A percentile compares a stretch with the other conserved stretches of the same genome.
Conservation (phyloP, 1,139 yeast genomes). For the Candida pseudoviswanathii region DNA sequence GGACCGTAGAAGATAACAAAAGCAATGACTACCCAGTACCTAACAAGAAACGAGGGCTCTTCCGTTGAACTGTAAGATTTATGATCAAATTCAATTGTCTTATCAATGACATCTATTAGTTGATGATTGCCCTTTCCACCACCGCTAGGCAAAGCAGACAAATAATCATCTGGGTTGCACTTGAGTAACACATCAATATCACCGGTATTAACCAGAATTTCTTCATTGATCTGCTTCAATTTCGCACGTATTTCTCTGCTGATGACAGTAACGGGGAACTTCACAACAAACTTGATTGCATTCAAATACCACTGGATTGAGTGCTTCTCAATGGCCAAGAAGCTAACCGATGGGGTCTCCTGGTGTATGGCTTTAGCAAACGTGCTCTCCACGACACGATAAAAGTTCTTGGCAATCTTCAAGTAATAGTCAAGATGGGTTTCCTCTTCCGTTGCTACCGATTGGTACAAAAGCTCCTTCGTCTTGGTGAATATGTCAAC, state of each 20-base stretch:
- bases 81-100: conserved; percentile 14
- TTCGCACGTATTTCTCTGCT: conserved; percentile 25
- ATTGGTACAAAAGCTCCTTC: conserved; percentile 5
- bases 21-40: conserved; percentile 69
- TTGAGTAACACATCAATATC: conserved; percentile 27
- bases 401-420: conserved; percentile 7
- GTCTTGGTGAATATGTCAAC: conserved; percentile 11
- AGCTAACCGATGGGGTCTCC: conserved; percentile 17
- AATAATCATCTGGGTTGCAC: conserved; percentile 17
- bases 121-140: conserved; percentile 16
- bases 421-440: conserved; percentile 16
- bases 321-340: conserved; percentile 9
- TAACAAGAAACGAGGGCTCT: conserved; percentile 51
- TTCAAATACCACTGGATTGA: conserved; percentile 11
- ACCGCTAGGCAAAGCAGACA: conserved; percentile 9
- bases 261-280: conserved; percentile 23
- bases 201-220: conserved; percentile 23
- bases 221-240: conserved; percentile 21
- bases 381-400: conserved; percentile 9
- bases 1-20: conserved; percentile 53
- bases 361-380: conserved; percentile 11
- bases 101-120: conserved; percentile 9
- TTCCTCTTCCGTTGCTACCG: conserved; percentile 21
- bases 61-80: conserved; percentile 19
- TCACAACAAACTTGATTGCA: conserved; percentile 11